phyloP scores from a whole-genome alignment of 176 grass and related monocot genomes.

The Alloteropsis semialata region DNA sequence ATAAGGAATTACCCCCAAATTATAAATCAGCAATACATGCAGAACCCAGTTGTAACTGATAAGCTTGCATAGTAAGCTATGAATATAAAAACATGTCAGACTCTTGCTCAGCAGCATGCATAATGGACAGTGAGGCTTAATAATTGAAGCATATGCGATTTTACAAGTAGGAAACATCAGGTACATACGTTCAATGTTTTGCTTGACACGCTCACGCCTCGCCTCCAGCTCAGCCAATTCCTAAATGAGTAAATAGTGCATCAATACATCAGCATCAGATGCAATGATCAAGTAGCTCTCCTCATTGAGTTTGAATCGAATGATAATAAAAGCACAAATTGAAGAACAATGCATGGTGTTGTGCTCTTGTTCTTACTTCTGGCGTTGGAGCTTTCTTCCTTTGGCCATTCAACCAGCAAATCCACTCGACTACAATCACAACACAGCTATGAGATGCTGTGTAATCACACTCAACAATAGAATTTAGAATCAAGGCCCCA shows the following conservation, averaged over 20 bases:
- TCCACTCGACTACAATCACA: slow-evolving; percentile 89
- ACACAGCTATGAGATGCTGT: slow-evolving; percentile 9
- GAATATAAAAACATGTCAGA: not conserved
- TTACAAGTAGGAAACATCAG: not conserved
- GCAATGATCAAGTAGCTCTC: not conserved
- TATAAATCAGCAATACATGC: not conserved
- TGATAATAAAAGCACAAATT: not conserved
- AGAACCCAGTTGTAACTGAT: not conserved
- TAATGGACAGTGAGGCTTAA: not conserved
- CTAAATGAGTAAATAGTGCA: slow-evolving; percentile 27
- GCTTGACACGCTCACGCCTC: slow-evolving; percentile 64
- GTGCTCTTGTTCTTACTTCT: slow-evolving; percentile 43
- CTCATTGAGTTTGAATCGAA: not conserved
- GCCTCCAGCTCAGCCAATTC: slow-evolving; percentile 79
- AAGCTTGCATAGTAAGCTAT: not conserved
- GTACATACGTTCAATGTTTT: slow-evolving; percentile 80
- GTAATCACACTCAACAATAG: not conserved
- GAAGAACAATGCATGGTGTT: not conserved
- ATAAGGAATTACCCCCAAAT: not conserved
- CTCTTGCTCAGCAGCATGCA: not conserved
- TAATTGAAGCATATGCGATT: not conserved
- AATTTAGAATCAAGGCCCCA: slow-evolving; percentile 19
- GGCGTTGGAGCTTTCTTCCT: slow-evolving; percentile 82
- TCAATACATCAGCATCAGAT: slow-evolving; percentile 6
- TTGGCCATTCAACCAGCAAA: slow-evolving; percentile 99